A percentile compares a stretch with the other conserved stretches of the same genome.
phyloP scores from a whole-genome alignment of 2,329 filamentous ascomycete species.

The Zymoseptoria tritici region DNA sequence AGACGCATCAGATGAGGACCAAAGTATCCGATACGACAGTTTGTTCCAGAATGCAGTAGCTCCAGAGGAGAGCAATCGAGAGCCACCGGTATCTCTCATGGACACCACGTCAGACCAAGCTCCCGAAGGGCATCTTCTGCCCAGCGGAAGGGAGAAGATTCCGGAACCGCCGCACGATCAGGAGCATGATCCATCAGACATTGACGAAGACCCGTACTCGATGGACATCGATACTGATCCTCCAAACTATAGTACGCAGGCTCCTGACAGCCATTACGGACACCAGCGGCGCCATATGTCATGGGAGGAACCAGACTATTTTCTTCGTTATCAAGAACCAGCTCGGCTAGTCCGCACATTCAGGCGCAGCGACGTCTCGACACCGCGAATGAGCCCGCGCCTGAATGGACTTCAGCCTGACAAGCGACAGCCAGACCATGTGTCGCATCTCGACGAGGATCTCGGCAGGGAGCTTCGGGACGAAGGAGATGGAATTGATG shows the following conservation, averaged over 20 bases:
- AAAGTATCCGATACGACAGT: background rate
- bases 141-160: background rate
- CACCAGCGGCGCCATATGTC: background rate
- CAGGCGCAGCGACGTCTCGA: background rate
- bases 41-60: background rate
- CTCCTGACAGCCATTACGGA: background rate
- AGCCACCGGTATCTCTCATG: background rate
- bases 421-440: background rate
- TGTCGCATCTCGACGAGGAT: background rate
- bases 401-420: background rate
- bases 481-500: background rate
- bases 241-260: background rate
- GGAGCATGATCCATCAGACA: background rate
- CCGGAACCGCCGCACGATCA: background rate
- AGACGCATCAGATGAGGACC: background rate
- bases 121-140: background rate
- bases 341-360: background rate
- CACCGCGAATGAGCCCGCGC: background rate
- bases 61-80: background rate
- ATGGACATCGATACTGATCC: background rate
- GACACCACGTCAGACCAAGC: background rate
- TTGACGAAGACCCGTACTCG: background rate
- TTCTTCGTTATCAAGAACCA: background rate
- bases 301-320: background rate
- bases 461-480: background rate